Evolutionary conservation across 495 filamentous ascomycete species (phyloP).

Genomic region (Aspergillus affinis): DNA sequence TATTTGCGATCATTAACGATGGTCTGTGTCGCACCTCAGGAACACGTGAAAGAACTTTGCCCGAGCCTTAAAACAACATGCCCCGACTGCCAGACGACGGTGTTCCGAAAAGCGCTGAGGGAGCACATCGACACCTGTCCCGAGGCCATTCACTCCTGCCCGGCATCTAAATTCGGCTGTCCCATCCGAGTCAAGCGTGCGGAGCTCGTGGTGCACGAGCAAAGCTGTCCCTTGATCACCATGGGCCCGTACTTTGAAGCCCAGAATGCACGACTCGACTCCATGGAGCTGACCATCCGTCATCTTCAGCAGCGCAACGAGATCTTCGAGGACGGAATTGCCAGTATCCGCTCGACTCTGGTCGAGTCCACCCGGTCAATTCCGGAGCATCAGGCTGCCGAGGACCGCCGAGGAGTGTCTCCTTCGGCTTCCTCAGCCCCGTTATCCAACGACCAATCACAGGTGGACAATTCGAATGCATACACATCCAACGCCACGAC

Average conservation of each 20-base stretch:
- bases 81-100: conserved; percentile 48
- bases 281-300: conserved; percentile 56
- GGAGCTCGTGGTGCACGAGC: conserved; percentile 51
- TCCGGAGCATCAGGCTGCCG: conserved; percentile 9
- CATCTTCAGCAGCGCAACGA: conserved; percentile 58
- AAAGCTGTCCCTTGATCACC: conserved; percentile 55
- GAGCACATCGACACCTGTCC: conserved; percentile 54
- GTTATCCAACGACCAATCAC: conserved; percentile 7
- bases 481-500: conserved; percentile 46
- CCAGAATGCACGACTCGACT: conserved; percentile 56
- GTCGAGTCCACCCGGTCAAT: conserved; percentile 34
- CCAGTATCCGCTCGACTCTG: conserved; percentile 46
- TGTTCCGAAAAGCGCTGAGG: conserved; percentile 49
- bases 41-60: conserved; percentile 52
- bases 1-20: conserved; percentile 4
- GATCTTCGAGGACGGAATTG: conserved; percentile 55
- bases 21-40: conserved; percentile 22
- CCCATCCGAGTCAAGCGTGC: conserved; percentile 47
- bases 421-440: neutral
- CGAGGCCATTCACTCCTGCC: conserved; percentile 52
- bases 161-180: conserved; percentile 59
- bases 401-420: neutral
- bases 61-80: conserved; percentile 50
- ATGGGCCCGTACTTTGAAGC: conserved; percentile 59
- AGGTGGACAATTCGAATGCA: conserved; percentile 22